Evolutionary conservation across 192 early-diverging fungal species (phyloP).

Genomic region (Physocladia obscura): DNA sequence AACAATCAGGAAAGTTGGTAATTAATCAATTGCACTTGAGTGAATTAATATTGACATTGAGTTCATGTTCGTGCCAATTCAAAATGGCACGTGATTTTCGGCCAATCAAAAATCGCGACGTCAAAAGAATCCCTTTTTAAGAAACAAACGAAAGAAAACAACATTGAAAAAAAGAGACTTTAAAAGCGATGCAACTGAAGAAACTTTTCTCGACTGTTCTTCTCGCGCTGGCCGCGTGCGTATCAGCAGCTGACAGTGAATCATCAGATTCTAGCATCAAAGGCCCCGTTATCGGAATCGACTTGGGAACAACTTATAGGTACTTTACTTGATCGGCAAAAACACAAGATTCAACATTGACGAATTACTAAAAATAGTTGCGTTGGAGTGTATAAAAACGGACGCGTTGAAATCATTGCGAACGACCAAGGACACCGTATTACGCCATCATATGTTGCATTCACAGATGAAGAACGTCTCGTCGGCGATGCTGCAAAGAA

Average conservation of each 20-base stretch:
- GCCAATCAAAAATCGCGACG: constrained; percentile 11
- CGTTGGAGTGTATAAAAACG: constrained; percentile 91
- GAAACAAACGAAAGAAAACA: not conserved
- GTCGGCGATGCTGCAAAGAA: constrained; percentile 95
- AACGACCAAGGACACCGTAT: constrained; percentile 94
- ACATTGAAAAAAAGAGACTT: not conserved
- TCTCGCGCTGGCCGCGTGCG: constrained; percentile 8
- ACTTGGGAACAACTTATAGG: constrained; percentile 87
- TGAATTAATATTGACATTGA: no score
- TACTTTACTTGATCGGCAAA: constrained; percentile 4
- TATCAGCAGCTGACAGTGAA: constrained; percentile 12
- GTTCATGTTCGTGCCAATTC: not conserved
- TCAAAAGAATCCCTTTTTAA: not conserved
- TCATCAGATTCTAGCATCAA: constrained; percentile 19
- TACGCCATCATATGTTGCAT: constrained; percentile 92
- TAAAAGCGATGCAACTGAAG: not conserved
- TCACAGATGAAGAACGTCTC: constrained; percentile 80
- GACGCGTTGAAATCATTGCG: constrained; percentile 94
- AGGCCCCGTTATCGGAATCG: constrained; percentile 79
- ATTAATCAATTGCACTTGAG: no score
- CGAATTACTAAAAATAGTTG: no score
- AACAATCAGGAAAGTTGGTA: no score
- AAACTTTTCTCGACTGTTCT: constrained; percentile 4
- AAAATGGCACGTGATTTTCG: no score
- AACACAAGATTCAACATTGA: constrained; percentile 27